Percentiles rank a stretch among this genome's conserved stretches.
phyloP scores from a whole-genome alignment of 2,329 filamentous ascomycete species.

The Sphaerostilbella broomeana region DNA sequence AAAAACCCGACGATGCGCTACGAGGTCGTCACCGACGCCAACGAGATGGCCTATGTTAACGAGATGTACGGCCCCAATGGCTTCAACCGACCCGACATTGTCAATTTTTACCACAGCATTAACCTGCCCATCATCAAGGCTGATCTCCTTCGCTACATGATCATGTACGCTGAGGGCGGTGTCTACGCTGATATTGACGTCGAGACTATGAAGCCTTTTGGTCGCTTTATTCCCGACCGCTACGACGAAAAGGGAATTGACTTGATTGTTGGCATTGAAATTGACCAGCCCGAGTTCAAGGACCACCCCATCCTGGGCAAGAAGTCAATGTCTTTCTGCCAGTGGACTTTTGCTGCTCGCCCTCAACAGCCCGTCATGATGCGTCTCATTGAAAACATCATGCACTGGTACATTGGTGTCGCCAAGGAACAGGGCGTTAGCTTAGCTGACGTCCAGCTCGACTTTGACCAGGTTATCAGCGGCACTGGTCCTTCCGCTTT shows the following conservation, averaged over 20 bases:
- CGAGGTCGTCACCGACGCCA: slow-evolving; percentile 63
- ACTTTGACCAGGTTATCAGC: slow-evolving; percentile 66
- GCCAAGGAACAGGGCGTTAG: slow-evolving; percentile 51
- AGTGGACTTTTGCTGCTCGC: slow-evolving; percentile 70
- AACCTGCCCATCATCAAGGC: slow-evolving; percentile 59
- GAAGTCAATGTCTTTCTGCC: slow-evolving; percentile 65
- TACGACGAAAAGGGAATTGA: slow-evolving; percentile 60
- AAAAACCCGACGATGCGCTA: slow-evolving; percentile 63
- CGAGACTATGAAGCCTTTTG: slow-evolving; percentile 28
- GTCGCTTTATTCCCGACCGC: slow-evolving; percentile 39
- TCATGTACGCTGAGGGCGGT: slow-evolving; percentile 68
- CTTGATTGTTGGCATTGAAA: slow-evolving; percentile 64
- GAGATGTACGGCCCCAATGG: slow-evolving; percentile 59
- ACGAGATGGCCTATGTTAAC: slow-evolving; percentile 61
- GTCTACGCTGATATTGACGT: slow-evolving; percentile 55
- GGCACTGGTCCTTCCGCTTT: slow-evolving; percentile 69
- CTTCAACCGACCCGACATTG: slow-evolving; percentile 60
- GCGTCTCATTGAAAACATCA: slow-evolving; percentile 60
- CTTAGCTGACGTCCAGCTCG: slow-evolving; percentile 55
- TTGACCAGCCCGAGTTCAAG: slow-evolving; percentile 60
- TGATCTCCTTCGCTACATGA: slow-evolving; percentile 62
- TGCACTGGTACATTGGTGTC: slow-evolving; percentile 57
- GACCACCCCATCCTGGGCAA: slow-evolving; percentile 59
- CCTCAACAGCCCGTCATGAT: slow-evolving; percentile 63
- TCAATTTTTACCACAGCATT: slow-evolving; percentile 53